Base-by-base conservation (phyloP, 2,329 filamentous ascomycete species). In the Paraphoma chrysanthemicola region DNA sequence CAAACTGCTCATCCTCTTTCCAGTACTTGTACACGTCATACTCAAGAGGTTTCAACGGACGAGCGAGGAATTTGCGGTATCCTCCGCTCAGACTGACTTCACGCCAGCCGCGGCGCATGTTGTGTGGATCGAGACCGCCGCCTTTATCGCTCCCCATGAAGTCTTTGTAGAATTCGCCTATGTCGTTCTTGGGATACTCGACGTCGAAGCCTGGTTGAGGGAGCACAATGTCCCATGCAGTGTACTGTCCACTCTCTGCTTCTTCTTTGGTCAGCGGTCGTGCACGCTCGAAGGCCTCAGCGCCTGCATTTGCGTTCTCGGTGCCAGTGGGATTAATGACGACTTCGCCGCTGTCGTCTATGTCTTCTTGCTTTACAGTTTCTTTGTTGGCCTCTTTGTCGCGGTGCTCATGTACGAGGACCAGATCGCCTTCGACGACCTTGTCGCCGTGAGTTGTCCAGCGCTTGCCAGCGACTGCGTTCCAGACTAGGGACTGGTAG, bases 401-500 rank as follows among this genome's bases (percentile, higher is more conserved):
- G 47, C 78, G 79, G 67, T 88, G 84, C 63, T 88, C 85, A 55
- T 83, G 77, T 14, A 87, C 78, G 38, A 96, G 82, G 43, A 97
- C 87, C 10, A 99, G 85, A 74, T 99, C 95, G 31, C 95, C 95
- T 66, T 90, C 86, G 12, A 97, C 84, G 14, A 97, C 91, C 52
- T 83, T 84, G 56, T 83, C 77, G 48, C 93, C 93, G 72, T 90
- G 90, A 2, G 86, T 80, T 42, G 88, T 85, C 90, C 92, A 96
- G 45, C 95, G 90, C 66, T 90, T 87, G 63, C 91, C 92, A 1
- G 88, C 91, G 11, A 88, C 91, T 64, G 88, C 86, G 79, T 99
- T 99, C 94, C 94, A 99, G 8, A 99, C 88, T 38, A 93, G 86
- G 6, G 91, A 96, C 76, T 99, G 95, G 78, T 97, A 98, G 5